Base-by-base conservation (phyloP, 371 early-diverging fungal genomes). In the Haplosporangium sp. region DNA sequence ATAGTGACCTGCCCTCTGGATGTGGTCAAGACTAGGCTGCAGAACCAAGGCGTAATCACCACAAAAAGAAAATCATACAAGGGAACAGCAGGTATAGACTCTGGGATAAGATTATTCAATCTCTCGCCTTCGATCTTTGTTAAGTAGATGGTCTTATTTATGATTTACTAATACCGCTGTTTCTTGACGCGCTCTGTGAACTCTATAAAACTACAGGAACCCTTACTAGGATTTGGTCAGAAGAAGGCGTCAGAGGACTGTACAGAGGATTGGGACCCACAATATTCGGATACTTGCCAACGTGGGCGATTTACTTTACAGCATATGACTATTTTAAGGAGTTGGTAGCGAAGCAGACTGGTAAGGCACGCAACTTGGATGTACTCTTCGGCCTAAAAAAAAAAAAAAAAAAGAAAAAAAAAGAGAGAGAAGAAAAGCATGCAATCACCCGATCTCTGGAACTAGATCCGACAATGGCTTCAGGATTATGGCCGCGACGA, bases 21-120 rank as follows among this genome's bases (percentile, higher is more conserved):
- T 83, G 96, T 98, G 16, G 93, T 95, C 50, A 98, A 98, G 74
- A 94, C 96, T 14, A 87, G 97, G 38, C 85, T 98, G 61, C 99
- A 98, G 82, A 96, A 96, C 77, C 95, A 96, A 73, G 85, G 96
- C 18, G 89, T 90, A 16, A 37, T 85, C 42, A 42, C 18, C 8
- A n/a, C 62, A 2, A 51, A 54, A 6, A 42, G 57, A 62, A 77
- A 65, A 59, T 68, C 72, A n/a, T 77, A 77, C 72, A 77, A 68
- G 36, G 79, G 79, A 55, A 77, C 79, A 61, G 79, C 79, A 62
- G 79, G 79, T 62, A 67, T 4, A 29, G 29, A 29, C 29, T 29
- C 29, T 29, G 29, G 29, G 29, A 29, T 29, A 29, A 1, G 4
- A 4, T 4, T 29, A 29, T 29, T 29, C 29, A 57, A 53, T 69